These are phyloP conservation scores for Thraustotheca clavata DNA, from an alignment of 352 stramenopile species.

Conservation along the genomic window DNA sequence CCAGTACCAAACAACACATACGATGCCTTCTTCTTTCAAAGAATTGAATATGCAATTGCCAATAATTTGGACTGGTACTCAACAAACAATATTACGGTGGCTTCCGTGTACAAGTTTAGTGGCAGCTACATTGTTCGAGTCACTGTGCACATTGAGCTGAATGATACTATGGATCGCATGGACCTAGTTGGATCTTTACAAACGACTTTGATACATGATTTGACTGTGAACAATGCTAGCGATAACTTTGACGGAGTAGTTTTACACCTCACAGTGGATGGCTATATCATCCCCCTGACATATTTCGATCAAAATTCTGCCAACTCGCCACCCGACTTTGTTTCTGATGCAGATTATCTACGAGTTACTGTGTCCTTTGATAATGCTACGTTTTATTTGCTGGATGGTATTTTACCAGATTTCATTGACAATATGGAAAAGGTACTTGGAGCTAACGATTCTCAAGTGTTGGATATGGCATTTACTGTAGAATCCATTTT, in stretches of 20 bases:
- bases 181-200: background rate
- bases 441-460: background rate
- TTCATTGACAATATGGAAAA: background rate
- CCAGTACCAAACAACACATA: background rate
- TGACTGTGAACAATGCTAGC: background rate
- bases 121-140: background rate
- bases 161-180: background rate
- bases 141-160: background rate
- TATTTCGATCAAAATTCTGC: background rate
- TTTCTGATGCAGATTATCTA: background rate
- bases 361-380: background rate
- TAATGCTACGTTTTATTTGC: background rate
- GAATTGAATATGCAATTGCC: background rate
- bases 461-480: background rate
- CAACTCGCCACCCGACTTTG: background rate
- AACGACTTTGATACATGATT: background rate
- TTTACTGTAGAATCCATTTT: background rate
- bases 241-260: background rate
- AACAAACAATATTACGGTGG: background rate
- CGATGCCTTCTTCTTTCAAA: slow-evolving; percentile 1
- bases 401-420: background rate
- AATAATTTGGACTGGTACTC: background rate
- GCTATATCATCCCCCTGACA: background rate
- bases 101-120: background rate
- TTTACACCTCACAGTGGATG: background rate